Evolutionary conservation across 1,139 yeast genomes (phyloP).

Genomic region (Pneumocystis carinii): DNA sequence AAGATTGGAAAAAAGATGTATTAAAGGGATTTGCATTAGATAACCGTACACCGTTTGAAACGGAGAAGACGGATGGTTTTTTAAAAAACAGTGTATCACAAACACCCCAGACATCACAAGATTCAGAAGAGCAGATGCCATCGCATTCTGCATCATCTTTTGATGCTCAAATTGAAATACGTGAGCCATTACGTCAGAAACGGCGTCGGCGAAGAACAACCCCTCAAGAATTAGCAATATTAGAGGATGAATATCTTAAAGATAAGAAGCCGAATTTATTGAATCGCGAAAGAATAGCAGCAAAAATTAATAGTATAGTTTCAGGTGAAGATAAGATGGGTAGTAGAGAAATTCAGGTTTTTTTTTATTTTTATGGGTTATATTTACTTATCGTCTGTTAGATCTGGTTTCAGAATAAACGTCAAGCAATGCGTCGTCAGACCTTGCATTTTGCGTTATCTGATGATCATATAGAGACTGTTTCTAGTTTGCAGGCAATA

Average conservation of each 20-base stretch:
- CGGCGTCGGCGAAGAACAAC: background rate
- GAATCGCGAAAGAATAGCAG: background rate
- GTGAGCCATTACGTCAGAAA: background rate
- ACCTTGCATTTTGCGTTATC: background rate
- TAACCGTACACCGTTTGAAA: background rate
- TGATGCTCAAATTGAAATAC: background rate
- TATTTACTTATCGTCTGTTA: background rate
- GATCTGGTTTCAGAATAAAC: conserved; percentile 92
- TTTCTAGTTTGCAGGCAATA: background rate
- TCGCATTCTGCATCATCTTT: background rate
- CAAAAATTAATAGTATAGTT: background rate
- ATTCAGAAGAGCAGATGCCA: background rate
- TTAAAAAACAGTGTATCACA: background rate
- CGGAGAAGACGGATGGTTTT: background rate
- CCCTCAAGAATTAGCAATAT: background rate
- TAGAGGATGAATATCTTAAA: background rate
- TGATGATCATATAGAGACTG: background rate
- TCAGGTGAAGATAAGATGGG: background rate
- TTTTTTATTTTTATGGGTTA: background rate
- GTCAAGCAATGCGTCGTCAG: conserved; percentile 53
- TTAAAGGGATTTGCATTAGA: background rate
- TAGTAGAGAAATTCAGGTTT: background rate
- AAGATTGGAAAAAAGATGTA: too few species aligned
- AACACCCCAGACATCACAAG: background rate
- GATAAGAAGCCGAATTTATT: background rate